Base-by-base conservation (phyloP, 164 flowering plant genomes). In the Kingdonia uniflora region DNA sequence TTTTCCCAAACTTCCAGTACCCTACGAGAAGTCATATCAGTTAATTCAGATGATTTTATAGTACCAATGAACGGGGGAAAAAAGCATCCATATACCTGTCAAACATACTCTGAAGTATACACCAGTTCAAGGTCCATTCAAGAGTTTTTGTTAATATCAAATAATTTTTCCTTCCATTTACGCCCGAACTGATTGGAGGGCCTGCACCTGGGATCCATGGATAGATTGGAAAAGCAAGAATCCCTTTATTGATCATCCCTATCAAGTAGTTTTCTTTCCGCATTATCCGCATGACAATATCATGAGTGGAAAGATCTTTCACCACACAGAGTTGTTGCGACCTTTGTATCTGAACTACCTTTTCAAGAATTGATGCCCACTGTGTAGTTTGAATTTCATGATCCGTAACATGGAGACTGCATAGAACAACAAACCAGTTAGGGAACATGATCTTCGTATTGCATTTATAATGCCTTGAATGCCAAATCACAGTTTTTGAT, bases 111-210 rank as follows among this genome's bases (percentile, higher is more conserved):
- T 94, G 99, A 65, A 94, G 57, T 63, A 94, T 80, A 70, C 90
- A 94, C 96, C 97, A 87, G 67, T 87, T 89, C 57, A 94, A 76
- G 62, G 92, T 85, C 99, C 96, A 94, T 51, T 94, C 96, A 26
- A 94, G 84, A 46, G 90, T 87, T 70, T 85, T 87, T 46, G 96
- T 79, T 49, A 94, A 65, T 22, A 85, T 75, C 23, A 94, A 64
- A 49, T 77, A 76, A 63, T 71, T 59, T n/a, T 56, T 72, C 14
- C 42, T 66, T 52, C 84, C 95, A 76, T 68, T 59, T 42, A 69
- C 54, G 29, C 73, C 81, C 65, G 57, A 50, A 54, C 67, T 81
- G 53, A 83, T 82, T 37, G 78, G 65, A 44, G 92, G 95, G 57
- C 99, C 96, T 68, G 82, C 77, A 55, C 95, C 99, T 1, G 97